phyloP scores from a whole-genome alignment of 441 rosid genomes.

The Adansonia gregorii region DNA sequence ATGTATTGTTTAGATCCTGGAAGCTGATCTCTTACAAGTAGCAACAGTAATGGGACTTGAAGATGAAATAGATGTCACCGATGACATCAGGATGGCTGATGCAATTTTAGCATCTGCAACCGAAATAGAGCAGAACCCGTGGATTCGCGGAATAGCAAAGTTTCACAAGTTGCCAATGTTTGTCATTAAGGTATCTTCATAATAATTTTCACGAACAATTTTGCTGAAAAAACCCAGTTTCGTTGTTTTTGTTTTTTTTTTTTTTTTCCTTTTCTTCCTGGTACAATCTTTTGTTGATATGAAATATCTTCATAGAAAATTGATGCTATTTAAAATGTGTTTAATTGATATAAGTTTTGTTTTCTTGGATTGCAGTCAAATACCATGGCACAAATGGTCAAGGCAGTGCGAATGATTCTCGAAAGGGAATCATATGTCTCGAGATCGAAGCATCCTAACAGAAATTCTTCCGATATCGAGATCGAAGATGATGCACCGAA shows the following conservation, averaged over 20 bases:
- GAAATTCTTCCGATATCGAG: constrained; percentile 58
- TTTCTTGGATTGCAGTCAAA: constrained; percentile 60
- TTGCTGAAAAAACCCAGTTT: neutral
- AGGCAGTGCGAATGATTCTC: constrained; percentile 87
- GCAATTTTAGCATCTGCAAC: constrained; percentile 77
- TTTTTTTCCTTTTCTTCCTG: neutral
- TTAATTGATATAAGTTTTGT: constrained; percentile 13
- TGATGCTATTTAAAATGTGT: neutral
- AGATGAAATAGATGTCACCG: constrained; percentile 68
- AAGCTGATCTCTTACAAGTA: constrained; percentile 85
- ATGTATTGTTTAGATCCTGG: constrained; percentile 57
- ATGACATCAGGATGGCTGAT: constrained; percentile 83
- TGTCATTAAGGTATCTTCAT: constrained; percentile 71
- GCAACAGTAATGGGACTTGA: constrained; percentile 89
- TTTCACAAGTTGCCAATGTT: constrained; percentile 73
- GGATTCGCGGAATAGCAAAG: constrained; percentile 85
- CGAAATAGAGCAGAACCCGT: constrained; percentile 79
- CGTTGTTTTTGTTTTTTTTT: neutral
- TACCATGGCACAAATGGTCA: constrained; percentile 96
- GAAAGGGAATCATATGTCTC: constrained; percentile 70
- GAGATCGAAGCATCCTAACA: constrained; percentile 38
- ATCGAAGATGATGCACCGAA: constrained; percentile 83
- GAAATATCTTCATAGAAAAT: neutral
- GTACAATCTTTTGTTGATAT: constrained; percentile 5
- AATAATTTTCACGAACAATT: neutral